Conservation (phyloP, 306 rosid genomes). For the Dryas alaskensis region DNA sequence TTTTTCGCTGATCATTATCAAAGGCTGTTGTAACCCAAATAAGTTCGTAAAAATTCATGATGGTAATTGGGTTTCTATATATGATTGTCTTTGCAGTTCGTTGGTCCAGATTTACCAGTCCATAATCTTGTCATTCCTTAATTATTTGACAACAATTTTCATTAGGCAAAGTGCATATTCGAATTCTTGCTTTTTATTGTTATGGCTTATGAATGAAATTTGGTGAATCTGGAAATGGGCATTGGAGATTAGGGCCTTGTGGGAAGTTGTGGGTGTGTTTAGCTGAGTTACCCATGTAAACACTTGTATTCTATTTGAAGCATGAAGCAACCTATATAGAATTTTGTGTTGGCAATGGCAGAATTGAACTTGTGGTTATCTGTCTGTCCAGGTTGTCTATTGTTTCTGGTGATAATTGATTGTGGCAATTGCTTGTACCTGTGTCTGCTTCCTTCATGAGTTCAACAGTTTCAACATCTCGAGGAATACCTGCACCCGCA, state of each 20-base stretch:
- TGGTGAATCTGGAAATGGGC: constrained; percentile 16
- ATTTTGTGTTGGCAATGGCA: constrained; percentile 7
- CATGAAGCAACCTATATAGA: not conserved
- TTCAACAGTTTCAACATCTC: constrained; percentile 51
- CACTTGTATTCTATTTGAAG: not conserved
- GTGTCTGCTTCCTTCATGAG: constrained; percentile 38
- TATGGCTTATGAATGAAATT: not conserved
- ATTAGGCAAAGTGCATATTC: not conserved
- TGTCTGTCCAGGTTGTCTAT: constrained; percentile 10
- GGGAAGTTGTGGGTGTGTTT: constrained; percentile 1
- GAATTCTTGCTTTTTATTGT: not conserved
- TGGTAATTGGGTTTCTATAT: not conserved
- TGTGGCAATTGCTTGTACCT: constrained; percentile 37
- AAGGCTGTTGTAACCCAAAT: not conserved
- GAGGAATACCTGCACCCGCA: constrained; percentile 50
- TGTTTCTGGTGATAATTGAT: constrained; percentile 24
- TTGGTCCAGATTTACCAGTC: not conserved
- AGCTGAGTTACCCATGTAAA: not conserved
- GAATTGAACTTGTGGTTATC: constrained; percentile 28
- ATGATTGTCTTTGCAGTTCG: not conserved
- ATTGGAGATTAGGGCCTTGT: constrained; percentile 11
- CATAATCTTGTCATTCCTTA: not conserved
- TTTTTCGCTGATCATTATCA: not conserved
- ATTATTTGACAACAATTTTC: not conserved
- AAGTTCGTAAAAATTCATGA: not conserved